phyloP scores from a whole-genome alignment of 202 grass and related monocot species.

The Dendrocalamus latiflorus region DNA sequence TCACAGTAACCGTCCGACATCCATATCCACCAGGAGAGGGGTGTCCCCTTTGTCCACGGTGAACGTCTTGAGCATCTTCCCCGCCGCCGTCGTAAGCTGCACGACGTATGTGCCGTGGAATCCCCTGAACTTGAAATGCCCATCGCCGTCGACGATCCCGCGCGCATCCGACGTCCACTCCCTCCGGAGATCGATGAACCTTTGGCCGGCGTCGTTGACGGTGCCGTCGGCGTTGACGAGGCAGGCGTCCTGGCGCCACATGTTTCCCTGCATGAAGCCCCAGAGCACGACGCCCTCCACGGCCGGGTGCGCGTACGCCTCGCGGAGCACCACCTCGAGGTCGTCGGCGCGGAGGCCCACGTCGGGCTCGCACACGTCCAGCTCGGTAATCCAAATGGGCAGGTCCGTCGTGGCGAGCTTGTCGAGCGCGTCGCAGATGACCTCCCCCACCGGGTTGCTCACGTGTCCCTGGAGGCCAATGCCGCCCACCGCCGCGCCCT shows the following conservation, averaged over 20 bases:
- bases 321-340: conserved; percentile 41
- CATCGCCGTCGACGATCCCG: background rate
- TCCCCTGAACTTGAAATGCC: conserved; percentile 10
- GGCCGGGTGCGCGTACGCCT: conserved; percentile 35
- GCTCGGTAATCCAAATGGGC: conserved; percentile 45
- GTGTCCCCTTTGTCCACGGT: conserved; percentile 31
- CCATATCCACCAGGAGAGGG: conserved; percentile 4
- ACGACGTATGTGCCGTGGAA: conserved; percentile 23
- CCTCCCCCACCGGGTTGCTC: conserved; percentile 20
- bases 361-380: conserved; percentile 32
- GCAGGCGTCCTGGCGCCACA: conserved; percentile 17
- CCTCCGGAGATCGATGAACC: background rate
- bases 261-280: conserved; percentile 42
- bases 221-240: conserved; percentile 34
- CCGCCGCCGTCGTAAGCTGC: background rate
- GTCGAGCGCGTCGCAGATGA: conserved; percentile 26
- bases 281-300: conserved; percentile 37
- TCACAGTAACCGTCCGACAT: background rate
- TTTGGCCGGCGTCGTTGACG: conserved; percentile 35
- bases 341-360: conserved; percentile 36
- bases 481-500: conserved; percentile 32
- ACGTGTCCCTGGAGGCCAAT: conserved; percentile 37
- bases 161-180: background rate
- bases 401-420: conserved; percentile 5
- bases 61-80: conserved; percentile 19